Conservation (phyloP, 345 rosid genomes). For the Lepidium sativum region DNA sequence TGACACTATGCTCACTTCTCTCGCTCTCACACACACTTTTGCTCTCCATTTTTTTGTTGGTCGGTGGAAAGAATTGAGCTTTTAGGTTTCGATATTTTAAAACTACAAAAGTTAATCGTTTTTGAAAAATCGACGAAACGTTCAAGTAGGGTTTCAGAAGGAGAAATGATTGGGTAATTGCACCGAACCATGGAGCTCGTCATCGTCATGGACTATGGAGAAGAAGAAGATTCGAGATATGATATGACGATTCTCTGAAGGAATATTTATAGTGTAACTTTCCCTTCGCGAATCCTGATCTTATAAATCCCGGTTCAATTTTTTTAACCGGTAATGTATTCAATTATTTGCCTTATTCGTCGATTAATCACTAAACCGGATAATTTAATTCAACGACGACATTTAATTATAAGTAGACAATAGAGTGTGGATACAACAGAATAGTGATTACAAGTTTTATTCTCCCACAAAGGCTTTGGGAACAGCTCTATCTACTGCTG, state of each 20-base stretch:
- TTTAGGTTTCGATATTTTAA: not conserved
- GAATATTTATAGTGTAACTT: not conserved
- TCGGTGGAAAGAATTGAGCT: not conserved
- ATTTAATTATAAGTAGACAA: too few relatives aligned
- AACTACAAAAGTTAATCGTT: not conserved
- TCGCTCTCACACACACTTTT: conserved; percentile 2
- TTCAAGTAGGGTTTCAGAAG: not conserved
- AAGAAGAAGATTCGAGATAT: not conserved
- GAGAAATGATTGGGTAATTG: not conserved
- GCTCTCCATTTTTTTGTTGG: not conserved
- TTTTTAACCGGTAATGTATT: not conserved
- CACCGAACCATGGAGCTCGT: not conserved
- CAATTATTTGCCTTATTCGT: not conserved
- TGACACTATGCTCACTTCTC: not conserved
- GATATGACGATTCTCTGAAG: not conserved
- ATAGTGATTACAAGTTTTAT: not conserved
- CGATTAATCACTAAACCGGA: not conserved
- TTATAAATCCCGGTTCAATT: not conserved
- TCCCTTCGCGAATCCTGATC: not conserved
- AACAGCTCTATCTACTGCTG: not conserved
- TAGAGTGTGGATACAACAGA: not conserved
- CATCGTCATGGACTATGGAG: not conserved
- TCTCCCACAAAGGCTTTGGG: not conserved
- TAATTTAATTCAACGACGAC: not conserved
- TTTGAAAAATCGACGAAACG: too few relatives aligned